These are phyloP conservation scores for Neonectria punicea DNA, from an alignment of 2,329 filamentous ascomycete species.

Conservation along the genomic window DNA sequence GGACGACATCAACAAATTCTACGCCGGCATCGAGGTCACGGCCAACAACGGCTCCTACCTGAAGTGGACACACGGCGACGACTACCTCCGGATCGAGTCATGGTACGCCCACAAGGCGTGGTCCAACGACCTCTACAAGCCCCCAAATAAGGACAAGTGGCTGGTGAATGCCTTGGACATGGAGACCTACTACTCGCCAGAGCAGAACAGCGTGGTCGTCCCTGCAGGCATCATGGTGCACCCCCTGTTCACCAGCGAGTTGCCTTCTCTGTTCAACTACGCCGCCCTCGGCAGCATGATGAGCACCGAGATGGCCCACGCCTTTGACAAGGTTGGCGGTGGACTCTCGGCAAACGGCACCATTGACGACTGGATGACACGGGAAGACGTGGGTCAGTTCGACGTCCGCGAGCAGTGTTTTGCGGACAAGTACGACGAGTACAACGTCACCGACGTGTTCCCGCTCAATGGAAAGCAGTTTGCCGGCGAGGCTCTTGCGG, in stretches of 20 bases:
- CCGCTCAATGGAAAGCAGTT: constrained; percentile 33
- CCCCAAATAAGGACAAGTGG: constrained; percentile 12
- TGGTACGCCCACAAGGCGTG: constrained; percentile 21
- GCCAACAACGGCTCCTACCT: not conserved
- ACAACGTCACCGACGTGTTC: constrained; percentile 1
- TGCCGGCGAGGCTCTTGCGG: constrained; percentile 17
- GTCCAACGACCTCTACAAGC: constrained; percentile 6
- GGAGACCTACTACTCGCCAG: constrained; percentile 12
- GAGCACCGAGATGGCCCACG: constrained; percentile 23
- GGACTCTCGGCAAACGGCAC: constrained; percentile 60
- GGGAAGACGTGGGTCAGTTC: not conserved
- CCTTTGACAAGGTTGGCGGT: constrained; percentile 25
- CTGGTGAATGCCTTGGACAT: constrained; percentile 8
- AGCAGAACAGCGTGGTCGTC: constrained; percentile 29
- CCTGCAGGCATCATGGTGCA: constrained; percentile 25
- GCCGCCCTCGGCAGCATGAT: constrained; percentile 26
- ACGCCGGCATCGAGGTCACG: constrained; percentile 12
- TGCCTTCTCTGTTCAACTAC: constrained; percentile 28
- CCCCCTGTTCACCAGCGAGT: constrained; percentile 13
- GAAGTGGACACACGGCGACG: constrained; percentile 25
- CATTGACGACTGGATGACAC: constrained; percentile 60
- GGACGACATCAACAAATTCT: constrained; percentile 14
- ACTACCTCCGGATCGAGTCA: constrained; percentile 28
- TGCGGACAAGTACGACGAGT: constrained; percentile 19
- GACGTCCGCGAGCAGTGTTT: constrained; percentile 17